Base-by-base conservation (phyloP, 106 monocot genomes). In the Alisma plantagoaquatica region DNA sequence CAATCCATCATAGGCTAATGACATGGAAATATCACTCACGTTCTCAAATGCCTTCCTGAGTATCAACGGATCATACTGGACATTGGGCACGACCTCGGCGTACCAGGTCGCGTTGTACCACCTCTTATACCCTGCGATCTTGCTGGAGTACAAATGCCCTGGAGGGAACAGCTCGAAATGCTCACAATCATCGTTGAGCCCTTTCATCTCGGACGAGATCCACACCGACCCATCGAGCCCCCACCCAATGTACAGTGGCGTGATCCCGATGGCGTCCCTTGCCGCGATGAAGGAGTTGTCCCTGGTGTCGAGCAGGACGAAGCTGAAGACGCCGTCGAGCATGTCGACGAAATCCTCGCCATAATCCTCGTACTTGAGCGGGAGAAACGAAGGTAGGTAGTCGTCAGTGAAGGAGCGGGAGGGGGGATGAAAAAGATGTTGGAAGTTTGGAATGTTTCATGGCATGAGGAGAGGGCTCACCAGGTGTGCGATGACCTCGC, bases 131-230 rank as follows among this genome's bases (percentile, higher is more conserved):
- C 79, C 79, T 2, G 75, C 69, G 28, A 53, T 56, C 50, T 73
- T 81, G 66, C 91, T 91, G 8, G 91, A 91, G 69, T 81, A 90
- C 57, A 90, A 31, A 43, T 84, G 70, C 16, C 84, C 84, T 27
- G 90, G 84, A 26, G 84, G 90, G 64, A 90, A 90, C 1, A 41
- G 29, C 65, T 90, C 77, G 22, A 90, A 90, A 29, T 84, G 80
- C 46, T 80, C 84, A 29, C 80, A 90, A 17, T 84, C 84, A 51
- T 90, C 83, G 27, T 90, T 84, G 31, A 90, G 65, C 43, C 74
- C 90, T 59, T 90, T 90, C 84, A 90, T 84, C 44, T 90, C 90
- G 0, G 90, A 84, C 20, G 84, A 80, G 54, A 90, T 80, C 90
- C 90, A 90, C 12, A 90, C 68, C 51, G 90, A 84, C 1, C 79